These are phyloP conservation scores for Pichia sp. DNA, from an alignment of 1,139 yeast species.

Conservation along the genomic window DNA sequence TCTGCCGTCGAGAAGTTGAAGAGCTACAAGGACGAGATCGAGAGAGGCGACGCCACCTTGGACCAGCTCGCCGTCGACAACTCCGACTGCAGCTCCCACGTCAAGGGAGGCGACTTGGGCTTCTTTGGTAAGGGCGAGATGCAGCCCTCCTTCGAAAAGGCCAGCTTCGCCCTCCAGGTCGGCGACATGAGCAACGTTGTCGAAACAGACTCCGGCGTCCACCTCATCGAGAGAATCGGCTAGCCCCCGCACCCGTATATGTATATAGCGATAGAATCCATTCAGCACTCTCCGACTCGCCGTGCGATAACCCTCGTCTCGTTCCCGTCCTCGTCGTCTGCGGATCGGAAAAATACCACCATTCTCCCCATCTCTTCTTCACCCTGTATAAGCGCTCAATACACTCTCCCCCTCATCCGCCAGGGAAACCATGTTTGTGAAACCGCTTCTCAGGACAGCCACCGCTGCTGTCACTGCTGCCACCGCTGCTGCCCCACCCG, in stretches of 20 bases:
- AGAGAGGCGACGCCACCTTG: slow-evolving; percentile 65
- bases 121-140: slow-evolving; percentile 83
- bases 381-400: too few species aligned
- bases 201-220: slow-evolving; percentile 90
- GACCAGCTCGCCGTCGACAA: slow-evolving; percentile 74
- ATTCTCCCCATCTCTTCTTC: too few species aligned
- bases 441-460: too few species aligned
- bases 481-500: too few species aligned
- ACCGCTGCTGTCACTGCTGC: too few species aligned
- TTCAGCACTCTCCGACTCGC: too few species aligned
- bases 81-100: slow-evolving; percentile 84
- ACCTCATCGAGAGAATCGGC: slow-evolving; percentile 79
- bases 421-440: too few species aligned
- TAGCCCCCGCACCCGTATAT: slow-evolving; percentile 26
- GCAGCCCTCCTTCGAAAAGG: slow-evolving; percentile 93
- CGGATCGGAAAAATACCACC: neutral
- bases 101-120: slow-evolving; percentile 90
- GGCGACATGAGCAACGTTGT: slow-evolving; percentile 82
- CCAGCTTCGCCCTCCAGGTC: slow-evolving; percentile 73
- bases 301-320: too few species aligned
- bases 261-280: neutral
- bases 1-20: slow-evolving; percentile 70
- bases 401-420: too few species aligned
- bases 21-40: slow-evolving; percentile 55
- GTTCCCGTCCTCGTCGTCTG: neutral